Percentiles rank a stretch among this genome's conserved stretches.
Conservation (phyloP, 2,329 filamentous ascomycete species). For the Diaporthe velutina region DNA sequence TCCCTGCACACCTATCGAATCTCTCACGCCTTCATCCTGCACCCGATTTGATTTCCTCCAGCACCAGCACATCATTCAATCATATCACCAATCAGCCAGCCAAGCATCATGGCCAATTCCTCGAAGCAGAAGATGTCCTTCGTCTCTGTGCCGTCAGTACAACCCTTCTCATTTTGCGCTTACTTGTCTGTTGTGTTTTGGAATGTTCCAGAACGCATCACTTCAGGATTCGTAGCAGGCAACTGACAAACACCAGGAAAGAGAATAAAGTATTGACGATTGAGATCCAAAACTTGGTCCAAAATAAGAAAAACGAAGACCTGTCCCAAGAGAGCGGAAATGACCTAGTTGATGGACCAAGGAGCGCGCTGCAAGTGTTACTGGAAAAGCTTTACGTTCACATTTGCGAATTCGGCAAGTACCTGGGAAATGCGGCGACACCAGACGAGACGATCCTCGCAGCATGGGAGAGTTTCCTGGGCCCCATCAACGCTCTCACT, state of each 20-base stretch:
- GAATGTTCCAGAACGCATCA: neutral
- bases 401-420: slow-evolving; percentile 8
- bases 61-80: too few relatives aligned
- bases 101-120: neutral
- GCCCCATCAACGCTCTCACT: slow-evolving; percentile 17
- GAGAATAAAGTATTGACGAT: slow-evolving; percentile 4
- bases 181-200: neutral
- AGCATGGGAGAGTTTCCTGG: slow-evolving; percentile 34
- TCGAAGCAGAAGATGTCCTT: neutral
- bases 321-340: too few relatives aligned
- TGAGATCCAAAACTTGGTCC: neutral
- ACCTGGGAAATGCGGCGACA: slow-evolving; percentile 54
- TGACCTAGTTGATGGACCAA: neutral
- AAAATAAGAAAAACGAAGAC: neutral
- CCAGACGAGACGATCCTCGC: slow-evolving; percentile 21
- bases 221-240: neutral
- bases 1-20: too few relatives aligned
- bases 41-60: neutral
- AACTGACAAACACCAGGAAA: neutral
- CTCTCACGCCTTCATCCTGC: neutral
- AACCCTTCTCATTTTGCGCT: neutral
- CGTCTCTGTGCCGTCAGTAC: neutral
- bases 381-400: slow-evolving; percentile 10
- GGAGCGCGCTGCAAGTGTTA: neutral
- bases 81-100: neutral